These are phyloP conservation scores for Annona cherimola DNA, from an alignment of 164 flowering plant genomes.

Conservation along the genomic window DNA sequence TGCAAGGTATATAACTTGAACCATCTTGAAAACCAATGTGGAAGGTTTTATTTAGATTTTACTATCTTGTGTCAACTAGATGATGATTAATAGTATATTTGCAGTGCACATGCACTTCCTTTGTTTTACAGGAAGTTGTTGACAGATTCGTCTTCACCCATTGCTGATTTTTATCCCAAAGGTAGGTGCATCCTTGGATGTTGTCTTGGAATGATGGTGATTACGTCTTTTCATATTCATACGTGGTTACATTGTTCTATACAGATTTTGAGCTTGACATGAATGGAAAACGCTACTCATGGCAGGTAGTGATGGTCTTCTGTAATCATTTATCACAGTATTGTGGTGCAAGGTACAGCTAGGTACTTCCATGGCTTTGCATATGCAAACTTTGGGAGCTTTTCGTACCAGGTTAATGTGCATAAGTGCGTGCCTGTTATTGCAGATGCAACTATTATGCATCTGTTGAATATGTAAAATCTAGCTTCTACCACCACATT, in stretches of 20 bases:
- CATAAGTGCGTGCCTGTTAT: neutral
- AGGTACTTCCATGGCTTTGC: neutral
- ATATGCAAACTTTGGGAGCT: neutral
- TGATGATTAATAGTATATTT: constrained; percentile 9
- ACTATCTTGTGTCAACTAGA: neutral
- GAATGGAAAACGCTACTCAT: constrained; percentile 42
- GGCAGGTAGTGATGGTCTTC: constrained; percentile 43
- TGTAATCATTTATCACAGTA: too few species aligned
- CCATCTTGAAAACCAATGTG: neutral
- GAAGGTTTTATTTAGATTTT: neutral
- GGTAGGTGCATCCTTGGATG: constrained; percentile 25
- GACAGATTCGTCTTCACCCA: constrained; percentile 48
- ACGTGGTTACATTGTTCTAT: neutral
- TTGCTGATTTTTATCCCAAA: constrained; percentile 52
- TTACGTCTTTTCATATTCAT: neutral
- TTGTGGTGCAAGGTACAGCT: neutral
- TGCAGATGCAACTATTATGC: neutral
- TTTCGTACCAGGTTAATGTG: neutral
- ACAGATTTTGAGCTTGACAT: constrained; percentile 59
- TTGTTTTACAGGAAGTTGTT: constrained; percentile 39
- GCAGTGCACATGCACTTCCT: constrained; percentile 64
- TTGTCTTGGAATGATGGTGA: neutral
- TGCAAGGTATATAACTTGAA: constrained; percentile 38
- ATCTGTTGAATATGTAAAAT: neutral
- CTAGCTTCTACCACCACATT: neutral